phyloP scores from a whole-genome alignment of 2,329 filamentous ascomycete genomes.

The Penicillium sp. region DNA sequence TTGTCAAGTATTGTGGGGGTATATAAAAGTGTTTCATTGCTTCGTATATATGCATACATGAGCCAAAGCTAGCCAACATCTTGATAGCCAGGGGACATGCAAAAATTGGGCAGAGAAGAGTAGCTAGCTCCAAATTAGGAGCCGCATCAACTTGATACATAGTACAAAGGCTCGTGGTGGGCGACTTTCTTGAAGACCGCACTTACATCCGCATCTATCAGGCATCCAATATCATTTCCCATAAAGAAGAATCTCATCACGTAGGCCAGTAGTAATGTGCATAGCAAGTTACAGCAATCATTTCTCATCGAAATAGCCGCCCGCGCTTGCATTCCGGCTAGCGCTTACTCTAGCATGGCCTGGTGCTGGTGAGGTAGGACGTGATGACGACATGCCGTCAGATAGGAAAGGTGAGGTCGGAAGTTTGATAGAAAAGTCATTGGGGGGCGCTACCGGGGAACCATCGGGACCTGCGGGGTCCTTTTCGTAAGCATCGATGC shows the following conservation, averaged over 20 bases:
- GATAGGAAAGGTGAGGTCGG: conserved; percentile 48
- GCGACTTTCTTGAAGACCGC: background rate
- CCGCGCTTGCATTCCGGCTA: conserved; percentile 35
- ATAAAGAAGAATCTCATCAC: conserved; percentile 1
- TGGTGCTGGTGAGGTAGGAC: conserved; percentile 52
- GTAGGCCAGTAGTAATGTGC: background rate
- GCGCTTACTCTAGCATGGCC: conserved; percentile 45
- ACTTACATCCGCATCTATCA: conserved; percentile 12
- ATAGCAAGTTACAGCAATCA: conserved; percentile 17
- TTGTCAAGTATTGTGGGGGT: conserved; percentile 2
- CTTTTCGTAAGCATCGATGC: conserved; percentile 75
- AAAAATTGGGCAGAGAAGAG: conserved; percentile 2
- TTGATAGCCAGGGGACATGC: background rate
- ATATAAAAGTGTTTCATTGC: conserved; percentile 21
- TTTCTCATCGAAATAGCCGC: conserved; percentile 39
- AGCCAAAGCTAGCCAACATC: conserved; percentile 11
- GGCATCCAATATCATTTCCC: conserved; percentile 17
- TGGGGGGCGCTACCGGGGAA: conserved; percentile 30
- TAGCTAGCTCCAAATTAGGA: conserved; percentile 1
- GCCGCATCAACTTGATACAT: background rate
- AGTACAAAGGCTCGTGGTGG: background rate
- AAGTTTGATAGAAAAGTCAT: conserved; percentile 49
- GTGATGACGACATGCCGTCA: conserved; percentile 53
- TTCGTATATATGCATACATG: conserved; percentile 30
- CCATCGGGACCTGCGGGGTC: conserved; percentile 54